Conservation (phyloP, 768 basidiomycete genomes). For the Sarcodon aspratus region DNA sequence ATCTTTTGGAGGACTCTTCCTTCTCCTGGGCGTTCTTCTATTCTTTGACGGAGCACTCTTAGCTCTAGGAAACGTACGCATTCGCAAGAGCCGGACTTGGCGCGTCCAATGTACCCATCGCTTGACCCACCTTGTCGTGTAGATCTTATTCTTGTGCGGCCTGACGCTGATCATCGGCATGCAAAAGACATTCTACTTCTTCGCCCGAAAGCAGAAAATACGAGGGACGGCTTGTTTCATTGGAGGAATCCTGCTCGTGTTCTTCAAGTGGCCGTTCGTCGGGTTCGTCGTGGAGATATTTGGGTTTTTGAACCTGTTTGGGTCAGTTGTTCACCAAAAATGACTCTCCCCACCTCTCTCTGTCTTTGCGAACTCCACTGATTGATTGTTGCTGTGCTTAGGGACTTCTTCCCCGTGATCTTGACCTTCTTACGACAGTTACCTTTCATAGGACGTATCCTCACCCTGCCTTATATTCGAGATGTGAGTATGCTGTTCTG, state of each 20-base stretch:
- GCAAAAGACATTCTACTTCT: slow-evolving; percentile 96
- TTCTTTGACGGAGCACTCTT: slow-evolving; percentile 95
- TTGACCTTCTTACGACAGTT: slow-evolving; percentile 93
- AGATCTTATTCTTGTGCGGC: slow-evolving; percentile 93
- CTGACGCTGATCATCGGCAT: slow-evolving; percentile 96
- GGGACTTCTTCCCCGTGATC: slow-evolving; percentile 98
- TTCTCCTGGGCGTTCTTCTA: slow-evolving; percentile 91
- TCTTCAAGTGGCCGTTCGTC: slow-evolving; percentile 89
- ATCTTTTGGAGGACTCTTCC: slow-evolving; percentile 90
- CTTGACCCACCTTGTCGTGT: slow-evolving; percentile 1
- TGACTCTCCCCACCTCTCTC: background rate
- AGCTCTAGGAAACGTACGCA: slow-evolving; percentile 87
- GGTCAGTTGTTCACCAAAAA: slow-evolving; percentile 37
- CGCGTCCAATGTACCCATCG: background rate
- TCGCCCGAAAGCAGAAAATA: slow-evolving; percentile 90
- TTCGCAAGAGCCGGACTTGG: background rate
- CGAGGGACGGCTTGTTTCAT: slow-evolving; percentile 84
- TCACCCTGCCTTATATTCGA: slow-evolving; percentile 83
- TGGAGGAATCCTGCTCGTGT: slow-evolving; percentile 86
- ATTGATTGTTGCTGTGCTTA: slow-evolving; percentile 20
- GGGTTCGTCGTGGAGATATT: slow-evolving; percentile 92
- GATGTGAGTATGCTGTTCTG: slow-evolving; percentile 39
- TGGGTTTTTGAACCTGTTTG: slow-evolving; percentile 95
- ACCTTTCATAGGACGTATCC: slow-evolving; percentile 78
- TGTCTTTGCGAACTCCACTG: no score